Evolutionary conservation across 2,329 filamentous ascomycete species (phyloP), one percentile per base, ranked within the genome.

Genomic region (Fusarium aywerte): DNA sequence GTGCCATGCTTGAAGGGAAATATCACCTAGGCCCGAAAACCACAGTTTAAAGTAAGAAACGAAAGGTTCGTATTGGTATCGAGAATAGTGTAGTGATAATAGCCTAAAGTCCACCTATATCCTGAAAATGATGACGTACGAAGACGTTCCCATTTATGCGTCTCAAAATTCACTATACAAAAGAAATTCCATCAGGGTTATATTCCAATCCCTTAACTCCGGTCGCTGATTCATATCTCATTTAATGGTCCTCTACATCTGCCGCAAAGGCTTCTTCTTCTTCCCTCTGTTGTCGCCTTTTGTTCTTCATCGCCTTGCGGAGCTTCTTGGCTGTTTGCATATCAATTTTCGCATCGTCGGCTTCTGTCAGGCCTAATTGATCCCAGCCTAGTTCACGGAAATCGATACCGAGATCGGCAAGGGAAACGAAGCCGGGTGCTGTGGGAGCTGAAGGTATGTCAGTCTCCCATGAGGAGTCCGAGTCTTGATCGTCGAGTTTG

Each of bases 321-420:
- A 73, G 38, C 32, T 65, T 70, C 8, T 66, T 57, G 6, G 72
- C 67, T 13, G 71, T 70, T 10, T 58, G 61, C n/a, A 72, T 58
- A 29, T 74, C 65, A 18, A 67, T 64, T 35, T 71, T 70, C 4
- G 65, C 69, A 23, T 71, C 65, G 4, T 74, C 67, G 2, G 69
- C 67, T 2, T 70, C 70, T 2, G 62, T 68, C 4, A 71, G 60
- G 4, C 69, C 71, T n/a, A 72, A 72, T 25, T 64, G 60, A 29
- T 68, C 63, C 18, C 62, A 65, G 15, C 71, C 62, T 9, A 66
- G 29, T 12, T 58, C 56, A 11, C 43, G 62, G 11, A 61, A 50
- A 20, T 73, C 62, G 15, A 67, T 65, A 7, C 61, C 57, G 2
- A 72, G 16, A 4, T 72, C 68, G 2, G 71, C 50, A 1, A 68